These are phyloP conservation scores for Chenopodium suecicum DNA, from an alignment of 148 eudicot genomes.

Conservation along the genomic window DNA sequence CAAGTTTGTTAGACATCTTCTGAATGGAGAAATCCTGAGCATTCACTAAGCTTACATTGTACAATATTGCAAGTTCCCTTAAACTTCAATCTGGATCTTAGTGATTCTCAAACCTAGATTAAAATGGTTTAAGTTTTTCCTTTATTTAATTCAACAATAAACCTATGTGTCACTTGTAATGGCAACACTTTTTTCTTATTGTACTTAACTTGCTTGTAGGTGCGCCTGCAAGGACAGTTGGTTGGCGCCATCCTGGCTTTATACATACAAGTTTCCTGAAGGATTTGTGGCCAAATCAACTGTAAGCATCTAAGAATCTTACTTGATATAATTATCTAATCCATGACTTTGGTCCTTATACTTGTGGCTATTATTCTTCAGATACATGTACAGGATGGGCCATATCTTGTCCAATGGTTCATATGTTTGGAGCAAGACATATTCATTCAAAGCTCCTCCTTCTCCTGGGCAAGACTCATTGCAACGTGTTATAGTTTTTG, in stretches of 20 bases:
- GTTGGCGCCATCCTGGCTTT: slow-evolving; percentile 98
- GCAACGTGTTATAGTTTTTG: slow-evolving; percentile 78
- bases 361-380: slow-evolving; percentile 26
- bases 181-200: not conserved
- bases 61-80: not conserved
- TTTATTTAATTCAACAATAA: not conserved
- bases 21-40: no score
- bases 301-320: slow-evolving; percentile 35
- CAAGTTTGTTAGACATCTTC: no score
- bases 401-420: slow-evolving; percentile 63
- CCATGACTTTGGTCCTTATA: not conserved
- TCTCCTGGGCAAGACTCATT: slow-evolving; percentile 83
- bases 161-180: not conserved
- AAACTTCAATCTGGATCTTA: not conserved
- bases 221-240: slow-evolving; percentile 89
- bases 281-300: slow-evolving; percentile 74
- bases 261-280: slow-evolving; percentile 88
- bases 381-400: slow-evolving; percentile 77
- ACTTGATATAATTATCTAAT: not conserved
- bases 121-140: not conserved
- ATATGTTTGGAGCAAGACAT: slow-evolving; percentile 66
- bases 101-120: not conserved
- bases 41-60: no score
- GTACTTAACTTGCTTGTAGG: slow-evolving; percentile 41
- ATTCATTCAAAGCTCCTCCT: slow-evolving; percentile 74